phyloP scores from a whole-genome alignment of 2,329 filamentous ascomycete species.

The Lecanoromycetidae sp. region DNA sequence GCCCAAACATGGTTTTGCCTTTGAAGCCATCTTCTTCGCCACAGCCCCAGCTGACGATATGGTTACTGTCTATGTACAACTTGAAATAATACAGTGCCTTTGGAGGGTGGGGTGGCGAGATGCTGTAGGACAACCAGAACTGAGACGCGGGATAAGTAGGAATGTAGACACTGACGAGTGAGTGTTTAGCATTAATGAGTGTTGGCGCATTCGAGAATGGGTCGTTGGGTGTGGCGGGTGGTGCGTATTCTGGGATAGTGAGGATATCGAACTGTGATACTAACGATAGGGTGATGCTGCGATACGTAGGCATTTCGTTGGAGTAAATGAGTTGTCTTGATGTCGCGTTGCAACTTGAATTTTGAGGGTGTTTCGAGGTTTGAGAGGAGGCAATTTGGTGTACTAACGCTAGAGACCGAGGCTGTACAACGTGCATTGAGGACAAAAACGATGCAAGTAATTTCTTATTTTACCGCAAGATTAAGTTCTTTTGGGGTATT shows the following conservation, averaged over 20 bases:
- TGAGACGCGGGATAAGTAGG: slow-evolving; percentile 27
- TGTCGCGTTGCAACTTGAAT: too few species aligned
- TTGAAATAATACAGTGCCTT: slow-evolving; percentile 34
- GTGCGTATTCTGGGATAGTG: slow-evolving; percentile 29
- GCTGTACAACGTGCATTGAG: too few species aligned
- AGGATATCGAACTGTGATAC: slow-evolving; percentile 32
- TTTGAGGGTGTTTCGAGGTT: too few species aligned
- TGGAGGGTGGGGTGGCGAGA: slow-evolving; percentile 20
- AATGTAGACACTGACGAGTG: slow-evolving; percentile 27
- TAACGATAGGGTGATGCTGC: slow-evolving; percentile 30
- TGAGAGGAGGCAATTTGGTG: too few species aligned
- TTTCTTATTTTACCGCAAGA: too few species aligned
- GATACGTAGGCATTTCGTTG: slow-evolving; percentile 23
- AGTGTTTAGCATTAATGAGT: slow-evolving; percentile 19
- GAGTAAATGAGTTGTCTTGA: too few species aligned
- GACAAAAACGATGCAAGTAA: too few species aligned
- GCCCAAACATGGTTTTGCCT: slow-evolving; percentile 35
- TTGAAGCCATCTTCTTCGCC: slow-evolving; percentile 31
- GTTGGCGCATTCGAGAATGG: slow-evolving; percentile 12
- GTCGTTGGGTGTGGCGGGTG: slow-evolving; percentile 17
- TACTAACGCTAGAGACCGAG: too few species aligned
- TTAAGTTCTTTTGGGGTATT: too few species aligned
- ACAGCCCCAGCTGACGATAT: slow-evolving; percentile 33
- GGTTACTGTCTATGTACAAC: slow-evolving; percentile 29
- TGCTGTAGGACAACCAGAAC: slow-evolving; percentile 34